Base-by-base conservation (phyloP, 805 yeast species). In the Saccharomycopsis sp. region DNA sequence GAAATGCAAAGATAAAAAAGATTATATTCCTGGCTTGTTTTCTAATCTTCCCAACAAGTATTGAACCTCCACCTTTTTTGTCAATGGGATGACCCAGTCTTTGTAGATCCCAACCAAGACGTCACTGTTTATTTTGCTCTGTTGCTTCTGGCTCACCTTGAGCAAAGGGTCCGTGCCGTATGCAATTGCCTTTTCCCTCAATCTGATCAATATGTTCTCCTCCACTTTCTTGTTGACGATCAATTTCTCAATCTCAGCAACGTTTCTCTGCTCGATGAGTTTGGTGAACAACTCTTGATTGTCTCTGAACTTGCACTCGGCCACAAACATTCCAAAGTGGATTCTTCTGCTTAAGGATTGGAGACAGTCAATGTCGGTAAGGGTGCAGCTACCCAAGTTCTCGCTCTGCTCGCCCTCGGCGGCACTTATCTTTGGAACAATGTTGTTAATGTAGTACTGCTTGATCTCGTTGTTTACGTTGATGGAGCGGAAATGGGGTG, bases 281-380 rank as follows among this genome's bases (percentile, higher is more conserved):
- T 69, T 62, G 2, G 73, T 74, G 64, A 78, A 86, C 38, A 58
- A 59, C 37, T 73, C 83, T 26, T 65, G 69, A 46, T 88, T 92
- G 20, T 67, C 63, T 52, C 69, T 77, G 60, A 76, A 92, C 61
- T 92, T 92, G 34, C 95, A 82, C 59, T 92, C 98, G 4, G 98
- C 98, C 7, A 92, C 98, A 67, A 89, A 92, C 61, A 83, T 84
- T 37, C 98, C 98, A 62, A 89, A 92, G 62, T 92, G 98, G 51
- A 92, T 85, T 57, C 98, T 72, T 53, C 98, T 70, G 6, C 95
- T 82, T 34, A 92, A 63, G 4, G 95, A 80, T 60, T 92, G 96
- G 50, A 92, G 68, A 50, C 82, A 75, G 50, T 83, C 94, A 43
- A 89, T 82, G 57, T 92, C 98, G 48, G 85, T 68, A 30, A 76